Evolutionary conservation across 176 grass and related monocot genomes (phyloP), one percentile per base, ranked within the genome.

Genomic region (Ensete ventricosum): DNA sequence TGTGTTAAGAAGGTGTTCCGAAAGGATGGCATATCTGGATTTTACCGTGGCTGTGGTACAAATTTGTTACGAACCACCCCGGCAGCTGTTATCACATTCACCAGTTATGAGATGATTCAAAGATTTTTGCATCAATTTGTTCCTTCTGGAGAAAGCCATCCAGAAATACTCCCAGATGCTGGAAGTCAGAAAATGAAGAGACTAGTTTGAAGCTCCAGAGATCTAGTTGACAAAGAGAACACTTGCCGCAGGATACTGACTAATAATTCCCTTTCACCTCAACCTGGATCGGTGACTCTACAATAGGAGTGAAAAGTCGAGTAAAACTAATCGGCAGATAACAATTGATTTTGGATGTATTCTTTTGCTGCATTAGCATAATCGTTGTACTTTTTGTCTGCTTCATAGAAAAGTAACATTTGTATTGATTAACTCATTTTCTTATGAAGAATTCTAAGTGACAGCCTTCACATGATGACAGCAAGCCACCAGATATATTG

Each of bases 91-190:
- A 95, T 95, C 80, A 95, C 88, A 57, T 89, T 90, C 82, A 95
- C 87, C 24, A 95, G 91, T 52, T 95, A 85, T 84, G 91, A 95
- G 78, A 88, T 95, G 88, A 91, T 96, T 74, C 78, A 80, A 70
- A 81, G 84, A 76, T 53, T 89, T 63, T 72, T 96, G 55, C 84
- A 82, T 67, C 73, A 88, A 82, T 34, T 86, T 22, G 62, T 88
- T 53, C 72, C 59, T 4, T n/a, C 67, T 52, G 67, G 52, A 49
- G 67, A 50, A 8, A 51, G 43, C 34, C 34, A 20, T 7, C 29
- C 13, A n/a, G 17, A 70, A 11, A n/a, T 70, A 21, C 34, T 50
- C 48, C 43, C 17, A 70, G 20, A 20, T 51, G 9, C 17, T 51
- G 50, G 10, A n/a, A 69, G 34, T n/a, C 16, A 69, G 55, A 26